Evolutionary conservation across 2,329 filamentous ascomycete species (phyloP).

Genomic region (Ophiostoma ips): DNA sequence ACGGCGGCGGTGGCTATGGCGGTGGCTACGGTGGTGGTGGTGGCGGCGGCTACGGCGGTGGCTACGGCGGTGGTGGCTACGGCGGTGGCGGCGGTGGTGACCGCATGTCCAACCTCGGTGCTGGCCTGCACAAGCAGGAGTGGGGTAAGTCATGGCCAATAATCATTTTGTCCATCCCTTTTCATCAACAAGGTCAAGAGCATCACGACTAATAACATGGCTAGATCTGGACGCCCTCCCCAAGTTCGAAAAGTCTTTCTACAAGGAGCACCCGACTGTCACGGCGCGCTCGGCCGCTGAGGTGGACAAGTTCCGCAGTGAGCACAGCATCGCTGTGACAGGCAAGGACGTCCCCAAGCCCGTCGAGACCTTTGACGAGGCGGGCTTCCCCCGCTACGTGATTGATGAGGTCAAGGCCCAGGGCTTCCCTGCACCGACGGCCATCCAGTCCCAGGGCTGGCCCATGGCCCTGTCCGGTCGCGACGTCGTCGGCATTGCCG

Average conservation of each 20-base stretch:
- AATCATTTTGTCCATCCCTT: too few relatives aligned
- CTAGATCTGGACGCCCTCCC: conserved; percentile 54
- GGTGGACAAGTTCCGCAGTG: conserved; percentile 75
- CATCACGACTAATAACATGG: not conserved
- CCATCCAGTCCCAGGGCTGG: conserved; percentile 98
- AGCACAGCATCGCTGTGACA: conserved; percentile 71
- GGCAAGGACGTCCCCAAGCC: conserved; percentile 78
- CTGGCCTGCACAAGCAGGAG: conserved; percentile 71
- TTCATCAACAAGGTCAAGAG: too few relatives aligned
- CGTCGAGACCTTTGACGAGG: conserved; percentile 94
- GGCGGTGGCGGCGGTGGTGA: conserved; percentile 62
- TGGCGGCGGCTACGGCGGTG: conserved; percentile 24
- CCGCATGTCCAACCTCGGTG: conserved; percentile 83
- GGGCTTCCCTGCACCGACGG: conserved; percentile 83
- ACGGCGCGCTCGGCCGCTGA: conserved; percentile 59
- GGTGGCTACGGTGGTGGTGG: conserved; percentile 19
- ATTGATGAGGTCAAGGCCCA: conserved; percentile 98
- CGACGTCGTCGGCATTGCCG: conserved; percentile 96
- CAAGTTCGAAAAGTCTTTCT: conserved; percentile 99
- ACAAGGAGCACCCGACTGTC: conserved; percentile 85
- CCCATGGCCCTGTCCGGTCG: conserved; percentile 97
- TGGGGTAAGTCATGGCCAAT: conserved; percentile 39
- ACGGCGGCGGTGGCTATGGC: conserved; percentile 25
- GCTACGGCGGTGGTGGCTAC: conserved; percentile 22
- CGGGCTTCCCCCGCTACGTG: conserved; percentile 90